phyloP scores from a whole-genome alignment of 2,329 filamentous ascomycete genomes.

The Blumeria graminis region DNA sequence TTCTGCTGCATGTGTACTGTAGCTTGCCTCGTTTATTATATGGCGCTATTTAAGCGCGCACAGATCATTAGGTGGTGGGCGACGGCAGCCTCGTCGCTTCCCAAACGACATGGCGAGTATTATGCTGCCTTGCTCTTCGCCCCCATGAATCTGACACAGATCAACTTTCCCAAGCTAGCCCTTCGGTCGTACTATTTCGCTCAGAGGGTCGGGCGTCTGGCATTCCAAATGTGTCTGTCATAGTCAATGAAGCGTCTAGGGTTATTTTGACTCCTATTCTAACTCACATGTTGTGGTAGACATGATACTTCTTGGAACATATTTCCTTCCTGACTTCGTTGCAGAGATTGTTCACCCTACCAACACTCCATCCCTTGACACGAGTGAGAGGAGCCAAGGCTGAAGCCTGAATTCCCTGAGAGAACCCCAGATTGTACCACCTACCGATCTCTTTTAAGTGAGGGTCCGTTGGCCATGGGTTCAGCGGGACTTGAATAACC shows the following conservation, averaged over 20 bases:
- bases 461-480: slow-evolving; percentile 43
- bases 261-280: slow-evolving; percentile 2
- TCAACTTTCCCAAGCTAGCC: no score
- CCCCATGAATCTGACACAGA: no score
- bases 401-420: slow-evolving; percentile 47
- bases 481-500: slow-evolving; percentile 45
- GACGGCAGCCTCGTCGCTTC: not conserved
- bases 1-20: no score
- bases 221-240: slow-evolving; percentile 14
- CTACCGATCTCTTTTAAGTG: slow-evolving; percentile 44
- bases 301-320: slow-evolving; percentile 39
- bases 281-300: slow-evolving; percentile 57
- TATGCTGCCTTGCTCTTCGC: not conserved
- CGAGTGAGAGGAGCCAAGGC: slow-evolving; percentile 50
- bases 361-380: slow-evolving; percentile 31
- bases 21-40: not conserved
- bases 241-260: slow-evolving; percentile 1
- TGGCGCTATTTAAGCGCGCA: not conserved
- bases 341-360: slow-evolving; percentile 39
- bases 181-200: not conserved
- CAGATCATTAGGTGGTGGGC: not conserved
- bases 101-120: not conserved
- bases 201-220: slow-evolving; percentile 8
- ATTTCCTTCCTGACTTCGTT: slow-evolving; percentile 42
- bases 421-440: slow-evolving; percentile 66